Percentiles rank a stretch among this genome's conserved stretches.
These are phyloP conservation scores for Spathaspora sp. DNA, from an alignment of 805 yeast species.

Conservation along the genomic window DNA sequence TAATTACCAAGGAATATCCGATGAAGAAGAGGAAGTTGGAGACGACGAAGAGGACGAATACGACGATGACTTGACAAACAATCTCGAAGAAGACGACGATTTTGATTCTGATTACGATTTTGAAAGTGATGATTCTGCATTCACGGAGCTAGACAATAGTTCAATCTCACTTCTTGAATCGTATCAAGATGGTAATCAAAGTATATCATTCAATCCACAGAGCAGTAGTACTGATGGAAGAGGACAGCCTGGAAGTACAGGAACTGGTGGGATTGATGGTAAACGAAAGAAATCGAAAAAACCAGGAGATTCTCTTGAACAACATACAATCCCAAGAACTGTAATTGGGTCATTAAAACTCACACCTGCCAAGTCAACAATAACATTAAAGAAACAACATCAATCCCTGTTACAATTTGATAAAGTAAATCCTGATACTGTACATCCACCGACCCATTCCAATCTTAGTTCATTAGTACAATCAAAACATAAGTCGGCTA, in stretches of 20 bases:
- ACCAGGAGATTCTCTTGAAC: constrained; percentile 12
- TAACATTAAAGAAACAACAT: neutral
- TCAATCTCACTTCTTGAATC: constrained; percentile 21
- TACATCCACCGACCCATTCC: constrained; percentile 16
- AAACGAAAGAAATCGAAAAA: constrained; percentile 15
- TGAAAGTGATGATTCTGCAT: constrained; percentile 36
- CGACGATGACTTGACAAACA: constrained; percentile 14
- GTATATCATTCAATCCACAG: constrained; percentile 14
- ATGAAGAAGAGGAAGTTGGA: constrained; percentile 2
- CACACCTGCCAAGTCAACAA: neutral
- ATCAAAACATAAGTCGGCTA: constrained; percentile 27
- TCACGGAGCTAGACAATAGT: constrained; percentile 40
- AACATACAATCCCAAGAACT: constrained; percentile 6
- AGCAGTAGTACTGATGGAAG: constrained; percentile 8
- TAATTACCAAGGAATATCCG: constrained; percentile 4
- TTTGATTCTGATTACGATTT: constrained; percentile 25
- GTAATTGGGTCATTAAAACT: neutral
- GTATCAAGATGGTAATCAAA: constrained; percentile 9
- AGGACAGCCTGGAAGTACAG: constrained; percentile 3
- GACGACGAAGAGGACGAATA: constrained; percentile 7
- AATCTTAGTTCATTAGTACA: constrained; percentile 43
- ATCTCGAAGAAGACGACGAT: constrained; percentile 18
- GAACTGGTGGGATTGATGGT: constrained; percentile 9
- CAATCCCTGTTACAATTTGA: constrained; percentile 16
- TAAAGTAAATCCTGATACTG: constrained; percentile 13